Percentiles rank a stretch among this genome's conserved stretches.
phyloP scores from a whole-genome alignment of 2,329 filamentous ascomycete species.

The Trichoderma sp. region DNA sequence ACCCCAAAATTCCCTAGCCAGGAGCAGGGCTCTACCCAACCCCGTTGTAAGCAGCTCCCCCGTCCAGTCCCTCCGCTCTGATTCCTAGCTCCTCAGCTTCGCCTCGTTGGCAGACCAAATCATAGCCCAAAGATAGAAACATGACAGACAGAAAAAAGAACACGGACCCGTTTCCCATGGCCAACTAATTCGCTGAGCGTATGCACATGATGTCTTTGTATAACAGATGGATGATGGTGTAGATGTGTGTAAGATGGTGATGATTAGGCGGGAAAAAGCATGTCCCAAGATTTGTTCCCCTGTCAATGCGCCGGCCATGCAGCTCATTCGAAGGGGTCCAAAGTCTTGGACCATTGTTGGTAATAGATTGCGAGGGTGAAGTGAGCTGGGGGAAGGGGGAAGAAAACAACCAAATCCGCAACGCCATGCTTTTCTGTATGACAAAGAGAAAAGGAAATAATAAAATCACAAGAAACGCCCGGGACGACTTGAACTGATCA shows the following conservation, averaged over 20 bases:
- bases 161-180: constrained; percentile 15
- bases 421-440: constrained; percentile 27
- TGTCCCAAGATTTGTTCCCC: constrained; percentile 10
- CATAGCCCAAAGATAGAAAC: constrained; percentile 21
- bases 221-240: constrained; percentile 6
- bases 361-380: neutral
- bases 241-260: neutral
- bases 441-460: constrained; percentile 2
- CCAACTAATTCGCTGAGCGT: constrained; percentile 15
- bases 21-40: constrained; percentile 15
- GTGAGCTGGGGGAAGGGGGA: neutral
- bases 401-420: constrained; percentile 13
- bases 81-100: constrained; percentile 16
- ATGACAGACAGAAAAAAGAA: constrained; percentile 17
- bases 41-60: constrained; percentile 17
- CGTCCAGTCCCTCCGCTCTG: constrained; percentile 1
- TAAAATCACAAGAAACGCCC: neutral
- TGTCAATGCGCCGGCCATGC: constrained; percentile 26
- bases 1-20: neutral
- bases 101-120: constrained; percentile 20
- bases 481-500: neutral
- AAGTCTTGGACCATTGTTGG: neutral
- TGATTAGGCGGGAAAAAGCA: constrained; percentile 13
- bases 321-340: constrained; percentile 11
- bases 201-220: constrained; percentile 29